Conservation (phyloP, 2,329 filamentous ascomycete species). For the Fusarium poae region DNA sequence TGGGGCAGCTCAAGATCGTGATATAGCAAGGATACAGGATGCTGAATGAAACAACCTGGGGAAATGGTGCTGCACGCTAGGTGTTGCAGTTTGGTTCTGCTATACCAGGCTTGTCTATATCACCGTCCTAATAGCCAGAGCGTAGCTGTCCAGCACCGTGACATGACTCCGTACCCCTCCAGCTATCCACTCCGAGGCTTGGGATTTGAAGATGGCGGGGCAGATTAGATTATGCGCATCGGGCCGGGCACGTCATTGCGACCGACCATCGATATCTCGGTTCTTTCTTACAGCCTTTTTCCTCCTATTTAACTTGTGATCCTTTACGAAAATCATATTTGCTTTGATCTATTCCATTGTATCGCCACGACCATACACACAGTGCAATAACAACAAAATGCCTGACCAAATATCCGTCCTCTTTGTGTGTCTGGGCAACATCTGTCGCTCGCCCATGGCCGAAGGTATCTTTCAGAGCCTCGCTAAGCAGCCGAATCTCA, state of each 20-base stretch:
- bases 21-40: slow-evolving; percentile 8
- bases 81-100: slow-evolving; percentile 6
- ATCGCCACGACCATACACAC: not conserved
- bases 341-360: slow-evolving; percentile 2
- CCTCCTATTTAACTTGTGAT: slow-evolving; percentile 13
- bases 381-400: slow-evolving; percentile 47
- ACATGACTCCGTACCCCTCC: slow-evolving; percentile 22
- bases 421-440: slow-evolving; percentile 97
- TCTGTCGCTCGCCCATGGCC: slow-evolving; percentile 94
- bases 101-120: slow-evolving; percentile 31
- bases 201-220: slow-evolving; percentile 47
- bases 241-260: slow-evolving; percentile 47
- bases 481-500: slow-evolving; percentile 70
- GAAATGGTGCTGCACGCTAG: slow-evolving; percentile 3
- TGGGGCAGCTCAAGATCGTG: not conserved
- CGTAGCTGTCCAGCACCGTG: not conserved
- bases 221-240: slow-evolving; percentile 44
- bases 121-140: slow-evolving; percentile 4
- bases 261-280: slow-evolving; percentile 38
- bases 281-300: slow-evolving; percentile 20
- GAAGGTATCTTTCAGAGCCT: slow-evolving; percentile 90
- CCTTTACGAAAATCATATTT: not conserved
- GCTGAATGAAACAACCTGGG: not conserved
- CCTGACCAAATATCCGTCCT: slow-evolving; percentile 75
- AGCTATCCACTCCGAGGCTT: slow-evolving; percentile 38